Evolutionary conservation across 2,329 filamentous ascomycete species (phyloP).

Genomic region (Trichothecium sympodiale): DNA sequence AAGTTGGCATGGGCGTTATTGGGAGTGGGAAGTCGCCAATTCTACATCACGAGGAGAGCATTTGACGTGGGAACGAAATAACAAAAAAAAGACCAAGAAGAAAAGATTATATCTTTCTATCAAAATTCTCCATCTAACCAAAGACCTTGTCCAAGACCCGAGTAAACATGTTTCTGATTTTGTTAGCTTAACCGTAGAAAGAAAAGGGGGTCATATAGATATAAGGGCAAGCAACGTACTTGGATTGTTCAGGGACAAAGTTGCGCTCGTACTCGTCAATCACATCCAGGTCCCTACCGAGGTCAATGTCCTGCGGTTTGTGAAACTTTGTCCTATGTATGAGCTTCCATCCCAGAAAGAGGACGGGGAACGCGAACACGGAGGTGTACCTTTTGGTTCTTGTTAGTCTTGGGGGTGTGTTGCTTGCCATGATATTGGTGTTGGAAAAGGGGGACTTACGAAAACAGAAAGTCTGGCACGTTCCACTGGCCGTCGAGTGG

Average conservation of each 20-base stretch:
- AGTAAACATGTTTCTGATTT: conserved; percentile 8
- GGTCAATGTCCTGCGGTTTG: conserved; percentile 48
- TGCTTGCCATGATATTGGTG: no score
- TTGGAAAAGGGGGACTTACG: conserved; percentile 28
- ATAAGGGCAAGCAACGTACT: conserved; percentile 34
- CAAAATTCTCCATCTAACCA: conserved; percentile 3
- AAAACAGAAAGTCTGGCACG: conserved; percentile 61
- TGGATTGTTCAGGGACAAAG: conserved; percentile 42
- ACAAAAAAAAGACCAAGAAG: not conserved
- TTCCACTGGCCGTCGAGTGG: conserved; percentile 50
- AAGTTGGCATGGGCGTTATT: no score
- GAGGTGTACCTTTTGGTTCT: conserved; percentile 48
- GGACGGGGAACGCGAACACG: conserved; percentile 56
- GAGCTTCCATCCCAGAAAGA: conserved; percentile 64
- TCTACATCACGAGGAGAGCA: no score
- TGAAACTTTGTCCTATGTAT: conserved; percentile 49
- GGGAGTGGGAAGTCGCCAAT: no score
- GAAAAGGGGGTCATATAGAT: no score
- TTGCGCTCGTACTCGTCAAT: conserved; percentile 58
- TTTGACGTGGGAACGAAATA: no score
- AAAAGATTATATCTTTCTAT: not conserved
- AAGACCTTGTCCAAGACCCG: conserved; percentile 9
- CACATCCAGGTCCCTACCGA: conserved; percentile 49
- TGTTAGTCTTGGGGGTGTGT: no score
- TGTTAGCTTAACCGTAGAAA: not conserved